Evolutionary conservation across 2,329 filamentous ascomycete genomes (phyloP).

Genomic region (Hymenotorrendiella dingleyae): DNA sequence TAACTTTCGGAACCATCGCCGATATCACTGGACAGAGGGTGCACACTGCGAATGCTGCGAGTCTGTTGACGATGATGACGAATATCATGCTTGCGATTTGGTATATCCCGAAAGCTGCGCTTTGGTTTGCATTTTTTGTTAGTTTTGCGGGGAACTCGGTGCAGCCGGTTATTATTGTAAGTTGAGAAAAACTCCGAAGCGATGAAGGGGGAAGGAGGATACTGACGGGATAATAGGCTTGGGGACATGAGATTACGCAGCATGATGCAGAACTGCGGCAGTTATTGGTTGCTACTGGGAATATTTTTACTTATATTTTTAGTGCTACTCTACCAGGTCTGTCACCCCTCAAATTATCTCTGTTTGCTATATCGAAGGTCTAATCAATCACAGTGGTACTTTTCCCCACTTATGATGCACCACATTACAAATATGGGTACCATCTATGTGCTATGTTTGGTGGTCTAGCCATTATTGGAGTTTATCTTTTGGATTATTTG

Average conservation of each 20-base stretch:
- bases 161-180: constrained; percentile 24
- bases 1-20: constrained; percentile 5
- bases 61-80: constrained; percentile 27
- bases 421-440: constrained; percentile 32
- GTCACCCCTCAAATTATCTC: neutral
- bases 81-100: constrained; percentile 30
- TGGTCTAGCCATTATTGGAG: constrained; percentile 23
- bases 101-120: constrained; percentile 30
- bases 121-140: constrained; percentile 32
- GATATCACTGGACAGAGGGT: constrained; percentile 12
- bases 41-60: neutral
- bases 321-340: constrained; percentile 5
- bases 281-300: constrained; percentile 7
- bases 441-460: constrained; percentile 32
- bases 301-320: constrained; percentile 7
- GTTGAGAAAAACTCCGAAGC: neutral
- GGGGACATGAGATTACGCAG: constrained; percentile 1
- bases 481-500: constrained; percentile 5
- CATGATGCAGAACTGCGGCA: constrained; percentile 6
- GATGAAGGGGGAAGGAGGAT: neutral
- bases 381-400: constrained; percentile 21
- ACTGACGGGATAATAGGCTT: constrained; percentile 2
- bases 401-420: constrained; percentile 32
- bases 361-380: neutral
- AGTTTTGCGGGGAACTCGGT: constrained; percentile 32